Evolutionary conservation across 352 stramenopile genomes (phyloP), one percentile per base, ranked within the genome.

Genomic region (Aphanomyces stellatus): DNA sequence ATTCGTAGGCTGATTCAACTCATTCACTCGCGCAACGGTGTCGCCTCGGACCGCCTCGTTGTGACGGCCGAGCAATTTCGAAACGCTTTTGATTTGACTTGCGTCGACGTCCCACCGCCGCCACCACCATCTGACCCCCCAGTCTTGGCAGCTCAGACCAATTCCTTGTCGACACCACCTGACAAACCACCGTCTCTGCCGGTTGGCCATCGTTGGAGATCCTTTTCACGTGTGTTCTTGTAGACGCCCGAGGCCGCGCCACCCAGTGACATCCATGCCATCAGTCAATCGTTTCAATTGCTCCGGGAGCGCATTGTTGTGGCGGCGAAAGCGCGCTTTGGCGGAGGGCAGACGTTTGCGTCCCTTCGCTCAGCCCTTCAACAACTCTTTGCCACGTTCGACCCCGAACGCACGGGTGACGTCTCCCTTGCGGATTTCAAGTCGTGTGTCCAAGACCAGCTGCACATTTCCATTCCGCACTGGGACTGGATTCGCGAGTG

Each of bases 401-500:
- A 92, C 48, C 57, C 67, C 1, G 76, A 90, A 62, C 62, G 61
- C 11, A 83, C 82, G 43, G 81, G 80, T 1, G 69, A 82, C 25
- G 68, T 92, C 0, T 76, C 88, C 42, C 10, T 88, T 19, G 28
- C 73, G 3, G 81, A 89, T 37, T 57, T 92, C 4, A 71, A 77
- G 3, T 59, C 69, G 1, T 87, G 79, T n/a, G 72, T 92, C 56
- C 31, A 67, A 28, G 17, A 37, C 22, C 72, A 74, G 6, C 80
- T 92, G 30, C 65, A 78, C 1, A 74, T 92, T 40, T 62, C 42
- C 19, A 78, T 69, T 0, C 56, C 79, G 0, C 81, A 87, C 40
- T 34, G 85, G 28, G 73, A 62, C 1, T 69, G 88, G 37, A 53
- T 92, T 0, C 73, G 72, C n/a, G 75, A 88, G 27, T 80, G 84